A percentile compares a stretch with the other conserved stretches of the same genome.
Conservation (phyloP, 1,284 basidiomycete species). For the Schizophyllum commune region DNA sequence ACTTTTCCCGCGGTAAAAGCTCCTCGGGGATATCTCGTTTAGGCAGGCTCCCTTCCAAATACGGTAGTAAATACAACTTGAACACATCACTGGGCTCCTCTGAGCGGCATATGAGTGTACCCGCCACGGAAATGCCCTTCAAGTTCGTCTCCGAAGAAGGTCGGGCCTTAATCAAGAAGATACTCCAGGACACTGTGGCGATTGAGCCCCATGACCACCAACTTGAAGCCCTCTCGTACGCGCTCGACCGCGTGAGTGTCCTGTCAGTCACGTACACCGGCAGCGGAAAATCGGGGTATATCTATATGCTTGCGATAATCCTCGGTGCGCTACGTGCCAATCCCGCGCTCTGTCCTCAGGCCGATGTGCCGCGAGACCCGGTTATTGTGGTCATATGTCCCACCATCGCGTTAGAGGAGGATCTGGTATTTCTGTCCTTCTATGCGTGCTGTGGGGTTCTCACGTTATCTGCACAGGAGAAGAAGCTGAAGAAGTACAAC, state of each 20-base stretch:
- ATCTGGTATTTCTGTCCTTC: background rate
- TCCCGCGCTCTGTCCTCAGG: background rate
- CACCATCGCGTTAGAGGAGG: conserved; percentile 1
- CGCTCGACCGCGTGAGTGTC: conserved; percentile 7
- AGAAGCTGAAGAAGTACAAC: conserved; percentile 1
- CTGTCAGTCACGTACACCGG: conserved; percentile 8
- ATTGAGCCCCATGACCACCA: conserved; percentile 10
- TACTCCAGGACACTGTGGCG: background rate
- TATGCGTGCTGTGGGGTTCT: background rate
- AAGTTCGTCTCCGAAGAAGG: conserved; percentile 11
- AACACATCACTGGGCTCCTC: background rate
- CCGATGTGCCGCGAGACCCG: conserved; percentile 3
- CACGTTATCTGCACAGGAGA: background rate
- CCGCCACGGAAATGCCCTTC: background rate
- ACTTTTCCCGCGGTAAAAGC: too few species aligned
- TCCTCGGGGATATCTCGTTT: too few species aligned
- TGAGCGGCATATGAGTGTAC: too few species aligned
- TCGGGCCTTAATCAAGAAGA: background rate
- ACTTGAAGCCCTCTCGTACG: conserved; percentile 5
- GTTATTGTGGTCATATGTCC: conserved; percentile 5
- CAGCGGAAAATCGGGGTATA: conserved; percentile 5
- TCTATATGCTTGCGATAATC: conserved; percentile 1
- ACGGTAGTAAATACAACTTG: background rate
- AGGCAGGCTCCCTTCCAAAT: too few species aligned
- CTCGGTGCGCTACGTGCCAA: background rate